These are phyloP conservation scores for Ophiocordyceps australis DNA, from an alignment of 2,329 filamentous ascomycete species.

Conservation along the genomic window DNA sequence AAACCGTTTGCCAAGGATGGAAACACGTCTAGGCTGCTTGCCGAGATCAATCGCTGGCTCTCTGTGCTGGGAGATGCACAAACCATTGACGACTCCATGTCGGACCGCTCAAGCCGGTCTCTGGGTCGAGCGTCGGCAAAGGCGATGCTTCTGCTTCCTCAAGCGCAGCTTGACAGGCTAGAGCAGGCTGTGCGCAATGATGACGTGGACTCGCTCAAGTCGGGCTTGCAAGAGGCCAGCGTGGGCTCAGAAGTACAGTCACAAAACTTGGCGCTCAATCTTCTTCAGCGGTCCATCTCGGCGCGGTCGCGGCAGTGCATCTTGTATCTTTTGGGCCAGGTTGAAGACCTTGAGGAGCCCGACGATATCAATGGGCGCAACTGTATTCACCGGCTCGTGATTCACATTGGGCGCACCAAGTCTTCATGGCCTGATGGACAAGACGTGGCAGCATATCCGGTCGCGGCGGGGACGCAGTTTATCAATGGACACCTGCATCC, in stretches of 20 bases:
- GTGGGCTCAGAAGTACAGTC: constrained; percentile 19
- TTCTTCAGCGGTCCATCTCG: constrained; percentile 62
- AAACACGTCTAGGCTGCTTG: constrained; percentile 26
- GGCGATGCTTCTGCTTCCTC: constrained; percentile 53
- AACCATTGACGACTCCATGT: constrained; percentile 55
- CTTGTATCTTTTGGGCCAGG: constrained; percentile 45
- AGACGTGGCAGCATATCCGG: constrained; percentile 30
- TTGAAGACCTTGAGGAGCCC: constrained; percentile 61
- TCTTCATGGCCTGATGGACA: constrained; percentile 28
- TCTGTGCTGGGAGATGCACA: constrained; percentile 65
- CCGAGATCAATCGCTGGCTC: constrained; percentile 78
- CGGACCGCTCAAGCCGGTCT: constrained; percentile 57
- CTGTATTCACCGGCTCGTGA: constrained; percentile 80
- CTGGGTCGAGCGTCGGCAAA: constrained; percentile 62
- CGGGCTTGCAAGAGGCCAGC: constrained; percentile 39
- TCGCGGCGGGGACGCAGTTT: constrained; percentile 32
- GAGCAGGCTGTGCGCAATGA: constrained; percentile 57
- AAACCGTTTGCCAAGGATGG: constrained; percentile 68
- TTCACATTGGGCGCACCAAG: constrained; percentile 72
- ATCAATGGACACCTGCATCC: constrained; percentile 63
- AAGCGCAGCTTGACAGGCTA: constrained; percentile 48
- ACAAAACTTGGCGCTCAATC: constrained; percentile 57
- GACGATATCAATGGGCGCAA: constrained; percentile 92
- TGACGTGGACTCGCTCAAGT: constrained; percentile 35
- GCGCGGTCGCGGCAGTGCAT: constrained; percentile 52